Percentiles rank a stretch among this genome's conserved stretches.
Conservation (phyloP, 2,329 filamentous ascomycete species). For the Exophiala bonariae region DNA sequence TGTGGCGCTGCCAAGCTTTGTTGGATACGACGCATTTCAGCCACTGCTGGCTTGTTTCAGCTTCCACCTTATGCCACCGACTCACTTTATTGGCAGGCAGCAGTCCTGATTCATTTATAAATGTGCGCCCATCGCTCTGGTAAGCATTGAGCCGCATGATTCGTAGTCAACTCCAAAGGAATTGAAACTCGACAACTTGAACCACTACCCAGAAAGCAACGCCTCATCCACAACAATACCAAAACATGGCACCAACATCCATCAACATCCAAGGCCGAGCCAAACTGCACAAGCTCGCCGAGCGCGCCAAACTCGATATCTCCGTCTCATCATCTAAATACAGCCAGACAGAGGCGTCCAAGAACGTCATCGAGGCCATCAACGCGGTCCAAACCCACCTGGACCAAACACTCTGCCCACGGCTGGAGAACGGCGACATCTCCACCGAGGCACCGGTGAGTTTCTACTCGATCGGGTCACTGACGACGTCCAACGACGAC, state of each 20-base stretch:
- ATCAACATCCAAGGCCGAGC: conserved; percentile 15
- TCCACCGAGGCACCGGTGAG: conserved; percentile 24
- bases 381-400: conserved; percentile 10
- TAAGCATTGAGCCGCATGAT: no score
- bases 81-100: no score
- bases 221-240: no score
- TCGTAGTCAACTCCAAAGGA: no score
- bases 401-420: conserved; percentile 1
- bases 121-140: no score
- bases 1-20: no score
- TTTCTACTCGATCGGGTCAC: conserved; percentile 17
- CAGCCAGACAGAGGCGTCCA: conserved; percentile 10
- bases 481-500: conserved; percentile 20
- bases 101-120: no score
- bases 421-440: conserved; percentile 8
- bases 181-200: no score
- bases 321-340: conserved; percentile 8
- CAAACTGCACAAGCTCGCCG: conserved; percentile 6
- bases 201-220: no score
- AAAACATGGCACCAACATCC: conserved; percentile 8
- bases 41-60: no score
- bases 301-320: conserved; percentile 10
- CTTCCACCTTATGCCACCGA: no score
- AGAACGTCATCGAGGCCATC: conserved; percentile 12
- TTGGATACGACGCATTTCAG: no score